A percentile compares a stretch with the other conserved stretches of the same genome.
phyloP scores from a whole-genome alignment of 1,284 basidiomycete genomes.

The Ustanciosporium gigantosporum region DNA sequence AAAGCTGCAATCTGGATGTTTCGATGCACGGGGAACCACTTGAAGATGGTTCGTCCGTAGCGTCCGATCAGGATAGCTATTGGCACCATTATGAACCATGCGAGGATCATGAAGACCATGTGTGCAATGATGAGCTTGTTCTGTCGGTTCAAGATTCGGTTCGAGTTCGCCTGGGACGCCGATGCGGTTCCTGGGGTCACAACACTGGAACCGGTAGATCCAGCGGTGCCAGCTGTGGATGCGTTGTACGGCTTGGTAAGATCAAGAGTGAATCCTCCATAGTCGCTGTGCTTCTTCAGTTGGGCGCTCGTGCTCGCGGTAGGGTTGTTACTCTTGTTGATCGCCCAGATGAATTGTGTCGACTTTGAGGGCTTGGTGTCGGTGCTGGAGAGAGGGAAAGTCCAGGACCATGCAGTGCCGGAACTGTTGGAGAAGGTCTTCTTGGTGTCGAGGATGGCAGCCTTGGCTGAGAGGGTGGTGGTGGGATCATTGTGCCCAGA shows the following conservation, averaged over 20 bases:
- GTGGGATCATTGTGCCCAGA: constrained; percentile 63
- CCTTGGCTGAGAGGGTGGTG: constrained; percentile 56
- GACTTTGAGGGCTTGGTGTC: constrained; percentile 8
- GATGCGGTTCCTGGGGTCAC: constrained; percentile 7
- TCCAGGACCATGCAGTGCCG: constrained; percentile 37
- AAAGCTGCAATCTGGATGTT: constrained; percentile 64
- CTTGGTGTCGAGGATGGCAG: constrained; percentile 13
- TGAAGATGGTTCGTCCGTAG: constrained; percentile 67
- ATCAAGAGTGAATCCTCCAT: constrained; percentile 36
- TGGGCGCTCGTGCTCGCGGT: constrained; percentile 8
- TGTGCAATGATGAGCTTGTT: constrained; percentile 42
- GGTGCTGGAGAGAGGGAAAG: constrained; percentile 24
- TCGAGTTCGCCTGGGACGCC: not conserved
- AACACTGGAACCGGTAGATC: constrained; percentile 1
- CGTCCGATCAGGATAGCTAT: constrained; percentile 68
- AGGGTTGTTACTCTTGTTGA: constrained; percentile 31
- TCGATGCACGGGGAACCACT: constrained; percentile 69
- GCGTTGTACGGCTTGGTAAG: constrained; percentile 43
- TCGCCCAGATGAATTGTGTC: constrained; percentile 46
- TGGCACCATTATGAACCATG: constrained; percentile 69
- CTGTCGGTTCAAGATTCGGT: constrained; percentile 13
- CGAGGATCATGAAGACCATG: constrained; percentile 61
- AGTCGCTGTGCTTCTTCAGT: constrained; percentile 25
- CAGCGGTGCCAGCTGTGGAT: too few relatives aligned
- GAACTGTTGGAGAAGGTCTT: constrained; percentile 27